Conservation (phyloP, 169 alveolate genomes). For the Eimeria praecox region DNA sequence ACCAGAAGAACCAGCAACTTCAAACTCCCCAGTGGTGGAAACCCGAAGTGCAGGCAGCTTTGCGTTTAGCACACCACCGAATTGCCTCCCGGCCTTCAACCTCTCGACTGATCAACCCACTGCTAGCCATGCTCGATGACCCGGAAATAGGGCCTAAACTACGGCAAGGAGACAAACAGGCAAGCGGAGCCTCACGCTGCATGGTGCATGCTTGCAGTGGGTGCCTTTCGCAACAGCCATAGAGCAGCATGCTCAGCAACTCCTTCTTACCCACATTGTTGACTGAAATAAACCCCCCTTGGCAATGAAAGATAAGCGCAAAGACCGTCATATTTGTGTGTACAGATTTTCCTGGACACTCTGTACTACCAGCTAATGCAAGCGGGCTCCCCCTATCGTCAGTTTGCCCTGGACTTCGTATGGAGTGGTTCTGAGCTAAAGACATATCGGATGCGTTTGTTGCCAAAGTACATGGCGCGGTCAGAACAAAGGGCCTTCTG, state of each 20-base stretch:
- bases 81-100: constrained; percentile 72
- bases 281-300: background rate
- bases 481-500: constrained; percentile 87
- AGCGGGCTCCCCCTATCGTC: constrained; percentile 85
- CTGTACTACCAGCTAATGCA: constrained; percentile 84
- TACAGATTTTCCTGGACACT: constrained; percentile 84
- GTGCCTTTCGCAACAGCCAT: background rate
- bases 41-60: constrained; percentile 74
- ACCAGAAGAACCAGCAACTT: constrained; percentile 16
- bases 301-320: background rate
- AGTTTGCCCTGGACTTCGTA: constrained; percentile 86
- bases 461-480: constrained; percentile 86
- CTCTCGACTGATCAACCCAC: constrained; percentile 84
- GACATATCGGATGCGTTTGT: constrained; percentile 84
- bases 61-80: constrained; percentile 62
- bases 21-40: constrained; percentile 80
- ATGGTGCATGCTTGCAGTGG: background rate
- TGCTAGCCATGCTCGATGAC: constrained; percentile 84
- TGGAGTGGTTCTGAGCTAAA: constrained; percentile 87
- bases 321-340: background rate
- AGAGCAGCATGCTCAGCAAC: background rate
- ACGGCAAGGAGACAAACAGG: constrained; percentile 85
- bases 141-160: constrained; percentile 84
- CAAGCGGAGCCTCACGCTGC: background rate
- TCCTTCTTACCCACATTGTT: background rate